Evolutionary conservation across 345 rosid species (phyloP).

Genomic region (Lenwebbia sp.): DNA sequence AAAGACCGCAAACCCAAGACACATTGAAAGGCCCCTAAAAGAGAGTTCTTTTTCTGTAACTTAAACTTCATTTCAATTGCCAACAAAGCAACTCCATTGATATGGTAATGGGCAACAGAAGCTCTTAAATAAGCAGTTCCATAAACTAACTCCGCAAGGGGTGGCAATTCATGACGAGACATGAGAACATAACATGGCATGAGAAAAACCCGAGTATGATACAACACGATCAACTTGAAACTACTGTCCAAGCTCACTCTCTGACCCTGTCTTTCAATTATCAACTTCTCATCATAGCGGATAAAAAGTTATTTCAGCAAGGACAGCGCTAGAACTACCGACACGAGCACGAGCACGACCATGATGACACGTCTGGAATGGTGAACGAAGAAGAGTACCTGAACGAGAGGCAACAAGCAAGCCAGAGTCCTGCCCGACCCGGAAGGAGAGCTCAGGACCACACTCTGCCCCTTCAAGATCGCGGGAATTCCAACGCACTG

Average conservation of each 20-base stretch:
- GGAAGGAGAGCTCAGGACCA: constrained; percentile 77
- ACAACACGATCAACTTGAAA: neutral
- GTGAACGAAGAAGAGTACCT: constrained; percentile 21
- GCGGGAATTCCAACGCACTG: constrained; percentile 79
- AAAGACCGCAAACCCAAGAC: neutral
- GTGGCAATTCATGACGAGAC: neutral
- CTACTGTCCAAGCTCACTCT: neutral
- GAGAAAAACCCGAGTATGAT: neutral
- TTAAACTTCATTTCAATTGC: neutral
- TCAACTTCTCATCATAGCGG: neutral
- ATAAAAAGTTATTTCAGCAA: neutral
- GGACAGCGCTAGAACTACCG: neutral
- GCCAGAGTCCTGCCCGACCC: constrained; percentile 88
- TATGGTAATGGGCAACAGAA: neutral
- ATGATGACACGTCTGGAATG: neutral
- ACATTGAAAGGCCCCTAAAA: neutral
- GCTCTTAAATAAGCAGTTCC: neutral
- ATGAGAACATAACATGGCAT: neutral
- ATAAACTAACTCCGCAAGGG: neutral
- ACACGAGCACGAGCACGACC: neutral
- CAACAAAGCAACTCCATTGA: neutral
- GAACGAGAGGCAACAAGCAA: constrained; percentile 77
- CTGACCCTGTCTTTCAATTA: neutral
- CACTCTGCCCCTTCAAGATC: constrained; percentile 57
- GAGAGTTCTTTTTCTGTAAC: neutral